phyloP scores from a whole-genome alignment of 495 filamentous ascomycete genomes.

The Friedmanniomyces simplex region DNA sequence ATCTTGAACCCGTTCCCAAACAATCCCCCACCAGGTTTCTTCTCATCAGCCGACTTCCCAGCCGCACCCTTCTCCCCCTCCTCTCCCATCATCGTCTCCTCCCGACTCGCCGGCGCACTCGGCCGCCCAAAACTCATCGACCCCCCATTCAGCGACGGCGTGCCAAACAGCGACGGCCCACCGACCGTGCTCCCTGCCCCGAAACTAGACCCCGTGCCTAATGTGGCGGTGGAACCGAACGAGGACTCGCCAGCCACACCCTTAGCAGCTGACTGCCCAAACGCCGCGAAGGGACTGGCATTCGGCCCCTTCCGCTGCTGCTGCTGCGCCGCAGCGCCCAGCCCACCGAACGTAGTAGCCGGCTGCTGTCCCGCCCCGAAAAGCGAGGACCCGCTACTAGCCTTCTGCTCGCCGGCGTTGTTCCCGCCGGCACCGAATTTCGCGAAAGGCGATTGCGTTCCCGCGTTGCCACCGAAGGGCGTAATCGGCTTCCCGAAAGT shows the following conservation, averaged over 20 bases:
- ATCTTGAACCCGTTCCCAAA: conserved; percentile 64
- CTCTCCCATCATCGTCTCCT: conserved; percentile 17
- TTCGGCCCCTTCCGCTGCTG: not conserved
- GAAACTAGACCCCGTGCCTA: conserved; percentile 23
- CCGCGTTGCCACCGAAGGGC: conserved; percentile 12
- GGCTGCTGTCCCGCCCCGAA: not conserved
- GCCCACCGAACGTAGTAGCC: not conserved
- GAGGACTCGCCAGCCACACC: conserved; percentile 23
- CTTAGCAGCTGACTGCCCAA: not conserved
- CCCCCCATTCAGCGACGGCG: conserved; percentile 7
- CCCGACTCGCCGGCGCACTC: conserved; percentile 3
- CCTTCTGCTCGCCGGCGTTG: not conserved
- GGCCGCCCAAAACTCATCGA: conserved; percentile 16
- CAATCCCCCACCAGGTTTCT: conserved; percentile 28
- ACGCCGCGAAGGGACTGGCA: conserved; percentile 5
- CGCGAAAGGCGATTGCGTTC: conserved; percentile 14
- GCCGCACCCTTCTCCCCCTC: conserved; percentile 5
- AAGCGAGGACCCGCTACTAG: no score
- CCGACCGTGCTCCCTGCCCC: conserved; percentile 15
- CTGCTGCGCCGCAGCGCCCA: not conserved
- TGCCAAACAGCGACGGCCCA: conserved; percentile 13
- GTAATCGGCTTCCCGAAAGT: conserved; percentile 12
- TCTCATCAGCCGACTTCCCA: conserved; percentile 1
- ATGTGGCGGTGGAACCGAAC: conserved; percentile 33
- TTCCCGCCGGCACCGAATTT: not conserved